Conservation (phyloP, 495 filamentous ascomycete species). For the Xylaria palmicola region DNA sequence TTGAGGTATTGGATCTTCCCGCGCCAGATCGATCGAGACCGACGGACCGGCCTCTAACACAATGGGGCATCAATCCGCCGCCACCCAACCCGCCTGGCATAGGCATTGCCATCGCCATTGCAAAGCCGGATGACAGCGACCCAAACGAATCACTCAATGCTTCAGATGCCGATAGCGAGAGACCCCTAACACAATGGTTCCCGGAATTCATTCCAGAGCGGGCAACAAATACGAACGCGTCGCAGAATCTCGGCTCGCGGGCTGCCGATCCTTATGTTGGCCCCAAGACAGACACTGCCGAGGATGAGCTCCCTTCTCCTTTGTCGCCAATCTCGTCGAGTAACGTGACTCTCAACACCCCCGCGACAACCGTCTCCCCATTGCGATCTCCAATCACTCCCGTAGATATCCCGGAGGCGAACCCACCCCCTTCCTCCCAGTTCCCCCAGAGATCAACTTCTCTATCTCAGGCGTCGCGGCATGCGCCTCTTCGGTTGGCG, state of each 20-base stretch:
- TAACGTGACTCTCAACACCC: neutral
- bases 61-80: conserved; percentile 23
- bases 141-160: neutral
- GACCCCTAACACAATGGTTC: conserved; percentile 18
- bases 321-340: neutral
- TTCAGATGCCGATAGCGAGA: neutral
- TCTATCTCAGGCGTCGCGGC: conserved; percentile 8
- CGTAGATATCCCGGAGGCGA: neutral
- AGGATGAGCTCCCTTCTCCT: neutral
- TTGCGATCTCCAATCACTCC: neutral
- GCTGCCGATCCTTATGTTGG: neutral
- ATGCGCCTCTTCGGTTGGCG: neutral
- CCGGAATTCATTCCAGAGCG: neutral
- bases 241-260: neutral
- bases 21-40: conserved; percentile 19
- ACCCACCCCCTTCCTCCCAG: neutral
- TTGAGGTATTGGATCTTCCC: neutral
- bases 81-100: conserved; percentile 7
- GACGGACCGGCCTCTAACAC: conserved; percentile 27
- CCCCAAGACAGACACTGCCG: neutral
- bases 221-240: neutral
- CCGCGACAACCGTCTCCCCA: neutral
- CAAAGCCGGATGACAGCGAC: neutral
- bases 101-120: conserved; percentile 6
- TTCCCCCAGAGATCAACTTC: conserved; percentile 15